These are phyloP conservation scores for Musa schizocarpa DNA, from an alignment of 176 grass and related monocot species.

Conservation along the genomic window DNA sequence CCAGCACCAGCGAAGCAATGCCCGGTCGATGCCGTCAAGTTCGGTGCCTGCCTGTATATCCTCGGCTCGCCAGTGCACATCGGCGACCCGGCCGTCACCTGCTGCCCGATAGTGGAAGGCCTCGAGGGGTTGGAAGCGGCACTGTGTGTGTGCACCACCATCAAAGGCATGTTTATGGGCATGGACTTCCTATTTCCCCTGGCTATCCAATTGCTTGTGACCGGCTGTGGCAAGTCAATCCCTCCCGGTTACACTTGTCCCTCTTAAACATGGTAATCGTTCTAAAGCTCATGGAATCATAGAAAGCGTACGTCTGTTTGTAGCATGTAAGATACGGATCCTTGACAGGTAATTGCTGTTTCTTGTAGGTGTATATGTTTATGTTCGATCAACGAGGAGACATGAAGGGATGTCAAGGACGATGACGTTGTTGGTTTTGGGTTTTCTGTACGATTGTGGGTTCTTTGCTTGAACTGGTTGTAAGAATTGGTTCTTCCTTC, in stretches of 20 bases:
- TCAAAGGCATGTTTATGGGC: conserved; percentile 57
- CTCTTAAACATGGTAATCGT: conserved; percentile 3
- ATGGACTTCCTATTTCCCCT: conserved; percentile 38
- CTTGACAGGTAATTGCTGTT: background rate
- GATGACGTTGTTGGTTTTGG: too few relatives aligned
- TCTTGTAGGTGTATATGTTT: background rate
- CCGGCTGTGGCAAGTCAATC: conserved; percentile 48
- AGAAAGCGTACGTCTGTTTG: background rate
- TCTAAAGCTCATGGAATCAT: background rate
- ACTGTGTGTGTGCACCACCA: conserved; percentile 58
- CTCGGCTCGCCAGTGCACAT: conserved; percentile 44
- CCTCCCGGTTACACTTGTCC: conserved; percentile 61
- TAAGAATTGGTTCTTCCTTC: too few relatives aligned
- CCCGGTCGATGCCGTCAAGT: conserved; percentile 53
- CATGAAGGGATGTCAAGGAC: background rate
- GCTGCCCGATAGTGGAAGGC: conserved; percentile 43
- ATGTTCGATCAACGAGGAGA: background rate
- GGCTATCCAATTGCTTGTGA: conserved; percentile 34
- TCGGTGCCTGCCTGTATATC: conserved; percentile 42
- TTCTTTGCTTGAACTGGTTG: too few relatives aligned
- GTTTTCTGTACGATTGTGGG: too few relatives aligned
- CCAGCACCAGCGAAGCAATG: conserved; percentile 20
- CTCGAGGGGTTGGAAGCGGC: conserved; percentile 33
- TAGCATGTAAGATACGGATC: background rate
- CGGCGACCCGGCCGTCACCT: conserved; percentile 42